Evolutionary conservation across 345 rosid species (phyloP).

Genomic region (Eucalyptus lansdowneana): DNA sequence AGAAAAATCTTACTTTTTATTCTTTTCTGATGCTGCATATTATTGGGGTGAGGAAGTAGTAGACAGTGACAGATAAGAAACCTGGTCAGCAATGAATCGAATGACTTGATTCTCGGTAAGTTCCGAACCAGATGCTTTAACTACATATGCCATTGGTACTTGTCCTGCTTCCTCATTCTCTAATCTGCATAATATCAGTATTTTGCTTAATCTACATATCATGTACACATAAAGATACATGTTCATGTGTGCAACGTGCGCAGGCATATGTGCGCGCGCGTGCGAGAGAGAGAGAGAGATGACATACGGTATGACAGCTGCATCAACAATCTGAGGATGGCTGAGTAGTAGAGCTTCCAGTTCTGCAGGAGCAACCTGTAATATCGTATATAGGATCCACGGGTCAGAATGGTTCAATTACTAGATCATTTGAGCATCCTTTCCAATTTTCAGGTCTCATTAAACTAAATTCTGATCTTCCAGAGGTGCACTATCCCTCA

Average conservation of each 20-base stretch:
- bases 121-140: slow-evolving; percentile 21
- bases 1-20: background rate
- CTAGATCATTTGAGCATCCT: background rate
- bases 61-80: background rate
- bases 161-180: slow-evolving; percentile 62
- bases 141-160: slow-evolving; percentile 61
- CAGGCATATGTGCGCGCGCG: background rate
- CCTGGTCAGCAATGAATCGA: slow-evolving; percentile 46
- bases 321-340: slow-evolving; percentile 38
- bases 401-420: background rate
- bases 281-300: background rate
- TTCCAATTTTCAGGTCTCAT: background rate
- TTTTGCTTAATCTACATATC: background rate
- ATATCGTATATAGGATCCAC: background rate
- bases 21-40: background rate
- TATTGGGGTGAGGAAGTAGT: background rate
- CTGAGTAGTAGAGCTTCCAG: slow-evolving; percentile 45
- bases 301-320: slow-evolving; percentile 52
- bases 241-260: background rate
- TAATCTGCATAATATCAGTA: slow-evolving; percentile 9
- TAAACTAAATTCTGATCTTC: background rate
- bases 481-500: background rate
- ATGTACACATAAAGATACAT: background rate
- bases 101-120: slow-evolving; percentile 43
- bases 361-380: slow-evolving; percentile 65